Conservation (phyloP, 2,329 filamentous ascomycete genomes). For the Diaporthe nobilis region DNA sequence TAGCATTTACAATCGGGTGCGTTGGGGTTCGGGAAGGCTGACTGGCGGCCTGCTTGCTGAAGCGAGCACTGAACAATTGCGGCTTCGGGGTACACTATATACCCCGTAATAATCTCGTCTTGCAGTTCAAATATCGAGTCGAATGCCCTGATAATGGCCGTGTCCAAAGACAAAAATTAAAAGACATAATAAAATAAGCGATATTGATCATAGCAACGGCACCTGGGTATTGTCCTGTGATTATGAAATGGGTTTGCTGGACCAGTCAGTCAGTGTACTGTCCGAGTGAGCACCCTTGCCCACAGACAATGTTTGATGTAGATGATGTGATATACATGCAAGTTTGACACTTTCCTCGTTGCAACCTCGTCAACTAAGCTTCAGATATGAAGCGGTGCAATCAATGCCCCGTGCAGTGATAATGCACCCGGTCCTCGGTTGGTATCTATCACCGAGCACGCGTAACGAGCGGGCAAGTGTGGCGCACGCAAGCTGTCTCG, state of each 20-base stretch:
- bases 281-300: not conserved
- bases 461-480: not conserved
- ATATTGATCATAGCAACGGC: not conserved
- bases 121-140: not conserved
- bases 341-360: not conserved
- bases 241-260: not conserved
- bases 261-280: not conserved
- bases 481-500: not conserved
- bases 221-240: not conserved
- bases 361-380: not conserved
- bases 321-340: too few relatives aligned
- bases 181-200: conserved; percentile 1
- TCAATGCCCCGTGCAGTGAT: not conserved
- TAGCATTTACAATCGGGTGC: conserved; percentile 19
- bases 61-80: not conserved
- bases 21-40: not conserved
- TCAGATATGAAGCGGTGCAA: not conserved
- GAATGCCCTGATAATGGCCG: not conserved
- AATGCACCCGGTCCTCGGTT: not conserved
- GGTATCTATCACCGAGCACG: conserved; percentile 9
- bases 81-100: not conserved
- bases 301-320: not conserved
- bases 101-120: not conserved
- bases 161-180: not conserved
- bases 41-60: not conserved